phyloP scores from a whole-genome alignment of 2,329 filamentous ascomycete species.

The Trichoderma semiorbis region DNA sequence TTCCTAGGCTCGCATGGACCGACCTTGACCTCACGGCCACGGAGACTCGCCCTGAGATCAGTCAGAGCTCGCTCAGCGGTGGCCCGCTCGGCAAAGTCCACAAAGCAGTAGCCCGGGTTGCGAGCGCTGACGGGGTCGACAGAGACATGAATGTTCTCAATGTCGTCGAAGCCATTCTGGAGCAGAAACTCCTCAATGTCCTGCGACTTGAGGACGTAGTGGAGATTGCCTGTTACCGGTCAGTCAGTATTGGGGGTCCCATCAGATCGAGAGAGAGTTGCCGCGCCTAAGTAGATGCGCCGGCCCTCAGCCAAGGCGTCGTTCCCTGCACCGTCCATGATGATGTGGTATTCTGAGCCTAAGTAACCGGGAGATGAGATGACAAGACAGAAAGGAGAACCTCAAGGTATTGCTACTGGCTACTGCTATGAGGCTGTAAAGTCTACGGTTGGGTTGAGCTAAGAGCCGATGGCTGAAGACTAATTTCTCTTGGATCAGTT shows the following conservation, averaged over 20 bases:
- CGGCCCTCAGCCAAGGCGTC: slow-evolving; percentile 30
- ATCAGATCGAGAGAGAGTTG: not conserved
- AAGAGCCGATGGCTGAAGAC: slow-evolving; percentile 3
- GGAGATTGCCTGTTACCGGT: slow-evolving; percentile 47
- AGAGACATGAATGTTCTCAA: slow-evolving; percentile 62
- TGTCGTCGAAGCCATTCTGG: slow-evolving; percentile 36
- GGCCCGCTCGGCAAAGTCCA: slow-evolving; percentile 58
- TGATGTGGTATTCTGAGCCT: not conserved
- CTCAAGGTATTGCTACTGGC: not conserved
- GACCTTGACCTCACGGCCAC: slow-evolving; percentile 59
- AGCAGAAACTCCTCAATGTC: slow-evolving; percentile 60
- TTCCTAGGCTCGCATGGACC: slow-evolving; percentile 60
- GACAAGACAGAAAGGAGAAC: not conserved
- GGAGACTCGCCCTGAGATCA: slow-evolving; percentile 52
- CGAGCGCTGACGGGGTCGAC: slow-evolving; percentile 64
- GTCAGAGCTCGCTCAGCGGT: slow-evolving; percentile 52
- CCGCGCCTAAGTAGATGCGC: slow-evolving; percentile 56
- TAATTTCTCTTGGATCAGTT: slow-evolving; percentile 7
- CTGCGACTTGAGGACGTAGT: slow-evolving; percentile 47
- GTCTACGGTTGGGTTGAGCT: slow-evolving; percentile 9
- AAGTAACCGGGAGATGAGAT: not conserved
- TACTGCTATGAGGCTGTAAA: not conserved
- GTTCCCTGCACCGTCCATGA: slow-evolving; percentile 7
- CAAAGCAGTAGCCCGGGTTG: slow-evolving; percentile 73
- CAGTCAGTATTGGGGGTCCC: slow-evolving; percentile 11